phyloP scores from a whole-genome alignment of 1,139 yeast species.

The Yamadazyma spencermartinsiae region DNA sequence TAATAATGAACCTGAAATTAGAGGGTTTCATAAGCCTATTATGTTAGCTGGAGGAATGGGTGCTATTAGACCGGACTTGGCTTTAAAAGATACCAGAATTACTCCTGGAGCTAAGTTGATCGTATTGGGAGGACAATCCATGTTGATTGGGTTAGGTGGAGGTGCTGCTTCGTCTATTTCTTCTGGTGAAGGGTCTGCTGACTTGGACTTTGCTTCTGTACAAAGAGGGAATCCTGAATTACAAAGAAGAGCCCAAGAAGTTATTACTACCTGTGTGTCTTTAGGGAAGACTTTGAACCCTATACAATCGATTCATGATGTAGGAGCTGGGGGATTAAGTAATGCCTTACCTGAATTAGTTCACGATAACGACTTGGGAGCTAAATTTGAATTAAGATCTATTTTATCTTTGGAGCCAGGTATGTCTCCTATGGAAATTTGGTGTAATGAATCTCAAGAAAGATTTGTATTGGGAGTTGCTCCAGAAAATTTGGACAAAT shows the following conservation, averaged over 20 bases:
- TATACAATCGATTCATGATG: constrained; percentile 95
- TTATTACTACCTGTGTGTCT: constrained; percentile 89
- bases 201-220: constrained; percentile 95
- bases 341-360: constrained; percentile 97
- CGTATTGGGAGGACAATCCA: constrained; percentile 97
- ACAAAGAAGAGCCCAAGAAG: constrained; percentile 99
- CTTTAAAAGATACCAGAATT: constrained; percentile 82
- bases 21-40: constrained; percentile 98
- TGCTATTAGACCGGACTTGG: constrained; percentile 88
- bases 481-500: constrained; percentile 70
- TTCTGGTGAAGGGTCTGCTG: constrained; percentile 96
- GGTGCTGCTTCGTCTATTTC: constrained; percentile 98
- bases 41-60: constrained; percentile 99
- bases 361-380: constrained; percentile 96
- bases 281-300: constrained; percentile 74
- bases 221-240: constrained; percentile 99
- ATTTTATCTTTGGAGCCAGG: constrained; percentile 93
- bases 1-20: constrained; percentile 66
- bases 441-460: constrained; percentile 99
- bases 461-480: constrained; percentile 94
- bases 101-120: constrained; percentile 92
- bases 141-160: constrained; percentile 98
- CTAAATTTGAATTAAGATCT: constrained; percentile 86
- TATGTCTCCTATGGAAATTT: constrained; percentile 99
- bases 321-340: constrained; percentile 98